Percentiles rank a stretch among this genome's conserved stretches.
phyloP scores from a whole-genome alignment of 805 yeast species.

The Cyberlindnera bimundalis region DNA sequence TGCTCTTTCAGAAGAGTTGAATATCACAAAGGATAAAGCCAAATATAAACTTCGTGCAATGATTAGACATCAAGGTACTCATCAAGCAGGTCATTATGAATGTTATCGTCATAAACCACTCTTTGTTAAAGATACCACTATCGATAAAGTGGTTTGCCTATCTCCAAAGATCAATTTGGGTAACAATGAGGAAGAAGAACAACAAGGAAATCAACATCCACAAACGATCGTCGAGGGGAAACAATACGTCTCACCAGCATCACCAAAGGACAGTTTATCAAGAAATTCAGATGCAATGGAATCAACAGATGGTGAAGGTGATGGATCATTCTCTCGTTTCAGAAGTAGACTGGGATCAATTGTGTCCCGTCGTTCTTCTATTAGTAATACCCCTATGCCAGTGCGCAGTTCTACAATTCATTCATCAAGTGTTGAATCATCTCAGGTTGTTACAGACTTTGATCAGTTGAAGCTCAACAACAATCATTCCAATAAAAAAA shows the following conservation, averaged over 20 bases:
- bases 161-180: conserved; percentile 29
- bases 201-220: too few relatives aligned
- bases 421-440: neutral
- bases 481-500: conserved; percentile 24
- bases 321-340: conserved; percentile 21
- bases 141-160: conserved; percentile 28
- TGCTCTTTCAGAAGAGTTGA: conserved; percentile 23
- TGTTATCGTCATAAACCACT: conserved; percentile 77
- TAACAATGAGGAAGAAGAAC: conserved; percentile 8
- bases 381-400: conserved; percentile 12
- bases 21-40: conserved; percentile 29
- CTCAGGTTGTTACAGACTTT: conserved; percentile 6
- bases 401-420: conserved; percentile 15
- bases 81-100: conserved; percentile 86
- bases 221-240: too few relatives aligned
- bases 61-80: conserved; percentile 86
- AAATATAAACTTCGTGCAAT: conserved; percentile 65
- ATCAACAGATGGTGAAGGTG: conserved; percentile 19
- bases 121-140: conserved; percentile 32
- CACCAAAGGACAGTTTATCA: conserved; percentile 18
- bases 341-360: conserved; percentile 24
- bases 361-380: conserved; percentile 24
- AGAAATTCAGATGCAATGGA: conserved; percentile 15
- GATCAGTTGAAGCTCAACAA: conserved; percentile 5
- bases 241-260: conserved; percentile 1